These are phyloP conservation scores for Hagleromyces aurorensis DNA, from an alignment of 805 yeast species.

Conservation along the genomic window DNA sequence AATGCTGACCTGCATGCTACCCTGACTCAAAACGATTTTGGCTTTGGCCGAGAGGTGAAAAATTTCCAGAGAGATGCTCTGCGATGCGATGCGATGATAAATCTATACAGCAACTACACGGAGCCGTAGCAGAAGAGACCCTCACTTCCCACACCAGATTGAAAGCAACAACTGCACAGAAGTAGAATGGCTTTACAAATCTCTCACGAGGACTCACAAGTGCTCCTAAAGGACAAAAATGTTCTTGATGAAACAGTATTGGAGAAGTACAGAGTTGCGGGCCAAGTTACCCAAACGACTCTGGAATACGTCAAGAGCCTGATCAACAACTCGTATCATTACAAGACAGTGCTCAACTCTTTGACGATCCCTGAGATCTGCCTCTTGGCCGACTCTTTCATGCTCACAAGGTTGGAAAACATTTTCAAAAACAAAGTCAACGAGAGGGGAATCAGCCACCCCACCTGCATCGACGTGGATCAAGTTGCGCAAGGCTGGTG, in stretches of 20 bases:
- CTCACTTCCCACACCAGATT: background rate
- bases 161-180: background rate
- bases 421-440: conserved; percentile 55
- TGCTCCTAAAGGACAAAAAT: conserved; percentile 66
- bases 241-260: conserved; percentile 51
- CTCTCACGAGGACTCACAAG: conserved; percentile 65
- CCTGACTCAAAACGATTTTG: too few species aligned
- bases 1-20: too few species aligned
- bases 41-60: too few species aligned
- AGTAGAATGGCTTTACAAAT: conserved; percentile 61
- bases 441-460: conserved; percentile 90
- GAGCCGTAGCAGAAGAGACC: background rate
- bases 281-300: conserved; percentile 80
- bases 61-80: conserved; percentile 3
- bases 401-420: conserved; percentile 49
- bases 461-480: conserved; percentile 83
- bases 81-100: conserved; percentile 15
- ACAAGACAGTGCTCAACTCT: conserved; percentile 32
- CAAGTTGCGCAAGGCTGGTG: conserved; percentile 72
- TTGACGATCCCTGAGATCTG: conserved; percentile 65
- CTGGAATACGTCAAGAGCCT: conserved; percentile 55
- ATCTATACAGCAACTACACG: conserved; percentile 3
- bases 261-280: conserved; percentile 83
- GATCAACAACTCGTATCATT: conserved; percentile 69
- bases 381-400: conserved; percentile 69